Evolutionary conservation across 1,284 basidiomycete genomes (phyloP), one percentile per base, ranked within the genome.

Genomic region (Malassezia japonica): DNA sequence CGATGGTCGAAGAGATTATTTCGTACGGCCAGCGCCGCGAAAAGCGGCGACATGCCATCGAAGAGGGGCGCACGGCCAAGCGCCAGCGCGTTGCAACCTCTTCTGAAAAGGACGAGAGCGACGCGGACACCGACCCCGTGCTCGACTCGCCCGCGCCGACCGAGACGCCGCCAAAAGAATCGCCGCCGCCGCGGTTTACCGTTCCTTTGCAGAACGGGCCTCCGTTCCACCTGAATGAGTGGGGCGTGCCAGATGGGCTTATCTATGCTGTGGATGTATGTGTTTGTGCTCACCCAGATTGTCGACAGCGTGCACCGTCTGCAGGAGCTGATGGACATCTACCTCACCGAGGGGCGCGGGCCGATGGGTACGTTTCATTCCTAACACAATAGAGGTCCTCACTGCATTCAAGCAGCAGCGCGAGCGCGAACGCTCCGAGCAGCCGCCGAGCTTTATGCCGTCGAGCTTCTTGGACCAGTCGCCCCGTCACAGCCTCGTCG

Each of bases 1-100:
- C 36, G 8, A 24, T 46, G n/a, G 31, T 50, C 27, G 44, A 46
- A 21, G 21, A 48, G 2, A 55, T 48, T 7, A 46, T 48, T 31
- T 20, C 21, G 24, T 46, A 50, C 21, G 55, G 50, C 18, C 12
- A 23, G 18, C 20, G 39, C 41, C 47, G 47, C 12, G 39, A 50
- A n/a, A 40, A 40, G 18, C 32, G 29, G 16, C 27, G 16, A n/a
- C 24, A 15, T 33, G 28, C 12, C 16, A 27, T 12, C 23, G 20
- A 33, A 24, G 32, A 33, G 6, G 32, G 16, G 6, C 32, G 32
- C 4, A 13, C 3, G 3, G 15, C 13, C 7, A 36, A 36, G 35
- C 35, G 35, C n/a, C n/a, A n/a, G n/a, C n/a, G n/a, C n/a, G n/a
- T n/a, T n/a, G n/a, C n/a, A n/a, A n/a, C n/a, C n/a, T n/a, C n/a